Conservation (phyloP, 1,284 basidiomycete genomes). For the Moesziomyces globuligerus region DNA sequence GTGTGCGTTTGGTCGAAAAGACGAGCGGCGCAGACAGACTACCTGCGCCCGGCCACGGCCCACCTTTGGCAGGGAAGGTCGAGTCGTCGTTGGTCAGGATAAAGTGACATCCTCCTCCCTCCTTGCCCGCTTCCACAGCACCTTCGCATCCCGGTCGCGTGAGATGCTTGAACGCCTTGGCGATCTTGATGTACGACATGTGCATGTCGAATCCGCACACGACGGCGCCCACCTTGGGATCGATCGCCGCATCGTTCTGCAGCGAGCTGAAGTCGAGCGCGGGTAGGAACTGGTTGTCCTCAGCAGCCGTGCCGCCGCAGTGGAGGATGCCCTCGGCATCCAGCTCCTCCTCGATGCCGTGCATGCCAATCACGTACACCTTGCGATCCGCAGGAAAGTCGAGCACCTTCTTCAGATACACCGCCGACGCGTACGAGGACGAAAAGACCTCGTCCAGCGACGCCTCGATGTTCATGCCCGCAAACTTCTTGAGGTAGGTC, state of each 20-base stretch:
- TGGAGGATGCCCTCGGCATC: conserved; percentile 81
- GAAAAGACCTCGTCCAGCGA: conserved; percentile 88
- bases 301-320: conserved; percentile 86
- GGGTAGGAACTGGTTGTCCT: conserved; percentile 79
- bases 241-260: conserved; percentile 69
- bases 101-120: conserved; percentile 82
- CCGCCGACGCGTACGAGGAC: conserved; percentile 91
- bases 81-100: conserved; percentile 93
- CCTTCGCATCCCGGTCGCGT: conserved; percentile 58
- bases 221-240: conserved; percentile 86
- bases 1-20: conserved; percentile 75
- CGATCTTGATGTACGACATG: conserved; percentile 82
- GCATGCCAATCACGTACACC: conserved; percentile 94
- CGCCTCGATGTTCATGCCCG: conserved; percentile 84
- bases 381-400: conserved; percentile 90
- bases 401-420: conserved; percentile 88
- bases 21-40: conserved; percentile 83
- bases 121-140: conserved; percentile 67
- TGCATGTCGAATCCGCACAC: conserved; percentile 77
- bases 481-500: conserved; percentile 89
- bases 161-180: conserved; percentile 92
- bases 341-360: conserved; percentile 91
- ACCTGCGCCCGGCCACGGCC: conserved; percentile 83
- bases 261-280: conserved; percentile 79
- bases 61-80: conserved; percentile 83